phyloP scores from a whole-genome alignment of 306 rosid genomes.

The Vicia villosa region DNA sequence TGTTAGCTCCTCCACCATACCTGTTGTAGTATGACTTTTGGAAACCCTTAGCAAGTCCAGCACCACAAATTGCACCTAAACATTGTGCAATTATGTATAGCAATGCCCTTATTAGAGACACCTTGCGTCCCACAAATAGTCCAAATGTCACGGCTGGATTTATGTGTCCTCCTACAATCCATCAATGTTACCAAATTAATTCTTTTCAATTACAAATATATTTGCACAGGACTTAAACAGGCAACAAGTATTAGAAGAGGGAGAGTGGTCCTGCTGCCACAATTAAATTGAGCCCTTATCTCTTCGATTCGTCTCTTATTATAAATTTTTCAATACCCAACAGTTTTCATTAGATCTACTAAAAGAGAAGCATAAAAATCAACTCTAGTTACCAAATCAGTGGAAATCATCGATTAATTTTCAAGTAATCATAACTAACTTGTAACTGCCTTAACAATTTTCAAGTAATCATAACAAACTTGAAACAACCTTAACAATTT shows the following conservation, averaged over 20 bases:
- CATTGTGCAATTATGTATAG: slow-evolving; percentile 76
- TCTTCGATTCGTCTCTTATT: too few species aligned
- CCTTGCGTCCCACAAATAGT: slow-evolving; percentile 71
- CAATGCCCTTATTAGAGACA: slow-evolving; percentile 71
- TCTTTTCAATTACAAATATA: neutral
- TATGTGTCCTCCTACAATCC: slow-evolving; percentile 71
- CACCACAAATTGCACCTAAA: slow-evolving; percentile 76
- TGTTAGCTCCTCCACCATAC: slow-evolving; percentile 71
- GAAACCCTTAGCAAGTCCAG: slow-evolving; percentile 80
- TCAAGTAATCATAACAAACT: too few species aligned
- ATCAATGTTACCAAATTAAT: neutral
- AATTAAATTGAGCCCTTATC: too few species aligned
- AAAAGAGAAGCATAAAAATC: too few species aligned
- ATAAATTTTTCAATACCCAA: too few species aligned
- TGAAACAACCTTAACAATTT: neutral
- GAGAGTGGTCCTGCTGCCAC: too few species aligned
- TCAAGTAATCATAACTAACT: too few species aligned
- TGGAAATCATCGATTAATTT: neutral
- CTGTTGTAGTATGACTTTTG: slow-evolving; percentile 56
- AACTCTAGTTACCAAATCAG: neutral
- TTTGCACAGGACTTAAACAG: too few species aligned
- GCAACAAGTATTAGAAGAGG: too few species aligned
- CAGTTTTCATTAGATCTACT: too few species aligned
- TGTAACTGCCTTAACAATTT: too few species aligned
- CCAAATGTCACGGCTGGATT: slow-evolving; percentile 95